Evolutionary conservation across 495 filamentous ascomycete genomes (phyloP), one percentile per base, ranked within the genome.

Genomic region (Clohesyomyces aquaticus): DNA sequence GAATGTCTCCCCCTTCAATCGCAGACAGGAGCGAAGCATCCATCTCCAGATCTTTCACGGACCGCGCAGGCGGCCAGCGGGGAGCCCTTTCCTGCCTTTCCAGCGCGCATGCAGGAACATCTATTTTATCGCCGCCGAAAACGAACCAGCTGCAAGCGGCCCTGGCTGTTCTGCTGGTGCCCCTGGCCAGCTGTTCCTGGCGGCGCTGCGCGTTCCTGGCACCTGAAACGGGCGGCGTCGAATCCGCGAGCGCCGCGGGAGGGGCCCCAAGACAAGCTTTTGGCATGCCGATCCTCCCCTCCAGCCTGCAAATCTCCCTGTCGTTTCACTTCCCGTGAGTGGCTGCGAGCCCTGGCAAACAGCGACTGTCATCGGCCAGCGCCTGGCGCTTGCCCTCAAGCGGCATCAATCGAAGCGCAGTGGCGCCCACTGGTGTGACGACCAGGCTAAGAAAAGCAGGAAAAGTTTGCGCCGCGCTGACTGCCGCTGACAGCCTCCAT

Each of bases 391-490:
- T 49, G 42, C 60, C 60, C 42, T 42, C 47, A 26, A 47, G 21
- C 1, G 57, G 57, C 45, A 16, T 16, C 29, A 12, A 11, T 6
- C 19, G 26, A 11, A 41, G 10, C 25, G 26, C 54, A 25, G 51
- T 55, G 59, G 59, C n/a, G n/a, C 59, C 53, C 50, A 19, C 59
- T 64, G 54, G 45, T 64, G 61, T 35, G 54, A 64, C 61, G 47
- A 14, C 59, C 43, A 38, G 53, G 41, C 61, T 64, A 64, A 64
- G 61, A 64, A 64, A 64, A 64, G 54, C 53, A 64, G 61, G 58
- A 64, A 64, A 64, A 47, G 52, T 51, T 64, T 29, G 51, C 47
- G 41, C 53, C 19, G 60, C 25, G 42, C 51, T 42, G 18, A 26
- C 47, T 61, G 47, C 58, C 58, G 58, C 58, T 61, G 19, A 45